Evolutionary conservation across 208 protist genomes (phyloP), one percentile per base, ranked within the genome.

Genomic region (Leishmania tarentolae): DNA sequence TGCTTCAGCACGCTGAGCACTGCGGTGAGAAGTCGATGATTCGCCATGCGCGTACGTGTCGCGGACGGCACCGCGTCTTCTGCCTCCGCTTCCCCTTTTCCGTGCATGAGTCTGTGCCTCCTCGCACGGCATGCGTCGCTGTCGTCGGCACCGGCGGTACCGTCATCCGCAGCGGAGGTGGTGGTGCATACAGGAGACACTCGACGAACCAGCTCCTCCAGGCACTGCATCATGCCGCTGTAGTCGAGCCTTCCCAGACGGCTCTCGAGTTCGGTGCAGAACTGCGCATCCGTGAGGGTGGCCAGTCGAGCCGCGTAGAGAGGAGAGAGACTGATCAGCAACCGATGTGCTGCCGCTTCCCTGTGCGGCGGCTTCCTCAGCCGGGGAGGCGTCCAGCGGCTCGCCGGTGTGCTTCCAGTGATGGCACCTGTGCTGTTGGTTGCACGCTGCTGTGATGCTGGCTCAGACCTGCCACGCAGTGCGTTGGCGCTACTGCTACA

Each of bases 181-280:
- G 6, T 59, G 46, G 37, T n/a, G n/a, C n/a, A 11, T 4, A 2
- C 11, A 2, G 72, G 50, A 11, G 50, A 44, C 24, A 42, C 11
- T 47, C 71, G 75, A 19, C 66, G 47, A 47, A 71, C 84, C 44
- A 94, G 76, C 76, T 94, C 89, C 7, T 92, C 46, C 53, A 94
- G 78, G 66, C 87, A 91, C 81, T 89, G 85, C 56, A 91, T 31
- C 80, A 94, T 91, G 69, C 86, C 72, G n/a, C 84, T 82, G 56
- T 83, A 72, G 75, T 90, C 76, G 11, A 75, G 75, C n/a, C 76
- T 79, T 4, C 84, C 70, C 28, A 83, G 80, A 57, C 85, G 83
- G 40, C 37, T 57, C 70, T 90, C 87, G 17, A 93, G 40, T 56
- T 86, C 81, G 2, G 47, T 53, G 44, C 77, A 75, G n/a, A 95